A percentile compares a stretch with the other conserved stretches of the same genome.
These are phyloP conservation scores for Citrullus mucosospermus DNA, from an alignment of 306 rosid genomes.

Conservation along the genomic window DNA sequence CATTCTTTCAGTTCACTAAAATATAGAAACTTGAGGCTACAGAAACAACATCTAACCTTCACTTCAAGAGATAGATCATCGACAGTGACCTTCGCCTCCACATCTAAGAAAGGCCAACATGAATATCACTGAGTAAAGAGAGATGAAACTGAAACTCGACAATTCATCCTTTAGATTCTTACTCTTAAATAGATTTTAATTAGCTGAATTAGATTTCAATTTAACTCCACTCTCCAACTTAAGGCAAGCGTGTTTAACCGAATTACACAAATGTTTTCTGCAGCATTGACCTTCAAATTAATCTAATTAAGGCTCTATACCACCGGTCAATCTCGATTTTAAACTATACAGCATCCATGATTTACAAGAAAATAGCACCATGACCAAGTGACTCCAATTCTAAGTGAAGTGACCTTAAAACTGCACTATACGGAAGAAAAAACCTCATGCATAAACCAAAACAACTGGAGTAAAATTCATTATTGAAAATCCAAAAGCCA, in stretches of 20 bases:
- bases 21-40: background rate
- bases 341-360: background rate
- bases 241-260: background rate
- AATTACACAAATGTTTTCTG: background rate
- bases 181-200: background rate
- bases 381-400: background rate
- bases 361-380: background rate
- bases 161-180: background rate
- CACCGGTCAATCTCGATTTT: background rate
- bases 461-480: background rate
- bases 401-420: background rate
- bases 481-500: background rate
- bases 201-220: background rate
- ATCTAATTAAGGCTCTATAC: background rate
- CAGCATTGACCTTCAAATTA: background rate
- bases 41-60: constrained; percentile 43
- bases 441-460: background rate
- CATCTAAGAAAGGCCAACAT: constrained; percentile 14
- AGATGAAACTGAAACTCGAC: background rate
- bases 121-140: background rate
- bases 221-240: background rate
- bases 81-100: constrained; percentile 25
- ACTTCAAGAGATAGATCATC: constrained; percentile 31
- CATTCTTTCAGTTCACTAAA: background rate
- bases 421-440: background rate